Evolutionary conservation across 2,329 filamentous ascomycete genomes (phyloP), one percentile per base, ranked within the genome.

Genomic region (Calycina herbarum): DNA sequence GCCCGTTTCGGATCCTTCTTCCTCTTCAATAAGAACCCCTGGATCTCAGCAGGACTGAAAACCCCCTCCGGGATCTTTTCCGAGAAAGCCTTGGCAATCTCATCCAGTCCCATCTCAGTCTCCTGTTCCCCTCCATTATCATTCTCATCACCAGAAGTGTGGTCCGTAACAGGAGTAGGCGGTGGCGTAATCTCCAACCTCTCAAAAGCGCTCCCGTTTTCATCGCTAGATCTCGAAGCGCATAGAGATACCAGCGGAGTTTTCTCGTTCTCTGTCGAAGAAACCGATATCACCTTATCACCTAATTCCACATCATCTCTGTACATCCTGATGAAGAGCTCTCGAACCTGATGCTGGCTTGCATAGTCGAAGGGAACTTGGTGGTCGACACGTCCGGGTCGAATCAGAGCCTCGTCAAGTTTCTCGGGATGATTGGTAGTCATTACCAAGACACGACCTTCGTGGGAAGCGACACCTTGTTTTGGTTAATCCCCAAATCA

Each of bases 391-490:
- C 87, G 78, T 0, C 88, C 88, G 0, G 88, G 87, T 0, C 88
- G 80, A 31, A 89, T 82, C 1, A 91, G 79, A 0, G 87, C 87
- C 4, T 81, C 76, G 66, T 90, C 87, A 0, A 90, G 81, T 64
- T 85, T 83, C 66, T 89, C 85, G 0, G 83, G 81, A 64, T 86
- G 83, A 70, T 91, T 91, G 0, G 88, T 89, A 0, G 88, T 91
- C 89, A 91, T 91, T 68, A 91, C 84, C 0, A 91, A 79, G 1
- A 91, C 84, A 5, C 87, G 81, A 1, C 88, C 89, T 77, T 91
- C 89, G 64, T 86, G 85, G 0, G 85, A 85, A 1, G 87, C 86
- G 0, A 90, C 87, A 8, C 61, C 61, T 62, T 10, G 1, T 8
- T 35, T 48, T 54, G 11, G 29, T 62, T 62, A 56, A 45, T 45